Conservation (phyloP, 164 flowering plant genomes). For the Liriodendron chinense region DNA sequence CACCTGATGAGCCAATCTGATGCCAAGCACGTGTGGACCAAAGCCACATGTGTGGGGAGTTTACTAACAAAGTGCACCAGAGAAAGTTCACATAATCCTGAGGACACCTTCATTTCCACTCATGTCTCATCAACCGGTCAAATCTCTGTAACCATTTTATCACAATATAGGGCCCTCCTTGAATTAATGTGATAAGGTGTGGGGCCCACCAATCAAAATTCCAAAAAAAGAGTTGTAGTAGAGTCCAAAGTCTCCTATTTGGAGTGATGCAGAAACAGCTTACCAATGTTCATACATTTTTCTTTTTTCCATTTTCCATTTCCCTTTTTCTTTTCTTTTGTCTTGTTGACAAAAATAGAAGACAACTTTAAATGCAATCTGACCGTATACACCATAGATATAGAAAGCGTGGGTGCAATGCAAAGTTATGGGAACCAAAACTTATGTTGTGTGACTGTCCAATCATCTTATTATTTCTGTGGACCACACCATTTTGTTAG, state of each 20-base stretch:
- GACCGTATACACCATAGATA: background rate
- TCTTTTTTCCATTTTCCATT: background rate
- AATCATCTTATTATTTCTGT: too few species aligned
- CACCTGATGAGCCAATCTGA: too few species aligned
- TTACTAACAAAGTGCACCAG: too few species aligned
- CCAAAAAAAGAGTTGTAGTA: background rate
- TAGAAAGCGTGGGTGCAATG: background rate
- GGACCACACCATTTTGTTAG: too few species aligned
- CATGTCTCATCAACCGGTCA: background rate
- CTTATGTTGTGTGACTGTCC: too few species aligned
- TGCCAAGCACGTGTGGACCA: too few species aligned
- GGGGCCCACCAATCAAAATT: background rate
- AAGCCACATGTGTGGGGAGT: too few species aligned
- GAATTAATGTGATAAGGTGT: background rate
- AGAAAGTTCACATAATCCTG: background rate
- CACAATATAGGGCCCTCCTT: background rate
- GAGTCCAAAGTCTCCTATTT: background rate
- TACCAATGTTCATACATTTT: background rate
- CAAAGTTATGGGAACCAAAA: too few species aligned
- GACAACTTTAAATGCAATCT: background rate
- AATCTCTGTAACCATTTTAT: background rate
- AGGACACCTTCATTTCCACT: background rate
- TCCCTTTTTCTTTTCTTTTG: background rate
- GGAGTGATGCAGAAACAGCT: background rate
- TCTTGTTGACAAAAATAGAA: background rate